Evolutionary conservation across 441 rosid genomes (phyloP), one percentile per base, ranked within the genome.

Genomic region (Adansonia rubrostipa): DNA sequence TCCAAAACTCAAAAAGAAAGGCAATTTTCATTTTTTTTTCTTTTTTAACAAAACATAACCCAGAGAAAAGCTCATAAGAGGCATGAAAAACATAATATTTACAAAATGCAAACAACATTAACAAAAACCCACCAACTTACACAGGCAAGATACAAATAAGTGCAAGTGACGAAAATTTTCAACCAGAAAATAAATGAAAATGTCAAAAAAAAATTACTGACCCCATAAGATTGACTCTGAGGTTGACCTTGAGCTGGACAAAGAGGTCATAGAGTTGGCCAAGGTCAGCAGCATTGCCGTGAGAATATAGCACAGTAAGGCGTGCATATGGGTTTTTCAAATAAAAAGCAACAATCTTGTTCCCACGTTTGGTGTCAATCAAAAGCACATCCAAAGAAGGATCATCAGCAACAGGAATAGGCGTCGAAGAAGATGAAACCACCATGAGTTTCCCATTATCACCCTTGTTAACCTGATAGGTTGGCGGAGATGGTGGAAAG

Each of bases 201-300:
- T 73, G 13, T 19, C 4, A 54, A 57, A 62, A 28, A 14, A 33
- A 28, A 28, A 67, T 36, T 13, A 86, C 89, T 72, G 69, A 96
- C 98, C 98, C 99, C 85, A 96, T 92, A 81, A 96, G 88, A 84
- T 96, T 96, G 80, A 96, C 98, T 82, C 96, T 83, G 81, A 96
- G 99, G 82, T 96, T 92, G 82, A 94, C 88, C 89, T 91, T 93
- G 82, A 96, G 97, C 89, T 94, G 98, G 56, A 96, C 94, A 73
- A 94, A 96, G 88, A 96, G 96, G 83, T 94, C 99, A 64, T 94
- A 92, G 79, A 96, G 97, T 82, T 96, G 99, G 65, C 98, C 99
- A 77, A 96, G 92, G 92, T 96, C 99, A 57, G 99, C 97, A 6
- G 98, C 99, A 89, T 96, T 96, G 74, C 99, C 99, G 80, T 96